Evolutionary conservation across 1,284 basidiomycete genomes (phyloP), one percentile per base, ranked within the genome.

Genomic region (Schizophyllum commune): DNA sequence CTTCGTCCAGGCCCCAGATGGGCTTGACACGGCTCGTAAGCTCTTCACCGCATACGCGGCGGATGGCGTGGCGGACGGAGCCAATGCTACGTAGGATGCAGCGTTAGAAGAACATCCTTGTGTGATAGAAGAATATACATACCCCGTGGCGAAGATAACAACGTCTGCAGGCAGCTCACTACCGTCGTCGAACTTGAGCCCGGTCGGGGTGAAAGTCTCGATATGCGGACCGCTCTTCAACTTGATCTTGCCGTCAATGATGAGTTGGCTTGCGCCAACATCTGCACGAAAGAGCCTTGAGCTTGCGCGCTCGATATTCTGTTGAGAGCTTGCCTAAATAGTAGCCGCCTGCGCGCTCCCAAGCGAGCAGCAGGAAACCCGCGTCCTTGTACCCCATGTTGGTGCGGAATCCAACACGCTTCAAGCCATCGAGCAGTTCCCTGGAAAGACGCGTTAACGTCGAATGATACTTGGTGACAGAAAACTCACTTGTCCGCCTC

Each of bases 231-330:
- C 85, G 66, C 79, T 85, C 72, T 91, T 89, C 57, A 92, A 73
- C 70, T 89, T 89, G 73, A 92, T 90, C 68, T 87, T 84, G 20
- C 85, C 83, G 61, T 89, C 84, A 32, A 83, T 78, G 65, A 92
- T 83, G 61, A 83, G 71, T 68, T 86, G 79, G 61, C 83, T 84
- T 21, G 80, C 84, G 60, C 88, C 90, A 47, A 82, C 81, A 63
- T 89, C 86, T 75, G 27, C 5, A 76, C 74, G 68, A 79, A 8
- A 11, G 22, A 80, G 66, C 78, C 80, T 4, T 34, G 74, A 71
- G 52, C 72, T 72, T 55, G 72, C 69, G 1, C 4, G 2, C 9
- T 13, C n/a, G 21, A 54, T 55, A 15, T 9, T 20, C 47, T 20
- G 53, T 27, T 5, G 27, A 21, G 11, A 55, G 61, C 68, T 33